Conservation (phyloP, 345 rosid species). For the Linum tenue region DNA sequence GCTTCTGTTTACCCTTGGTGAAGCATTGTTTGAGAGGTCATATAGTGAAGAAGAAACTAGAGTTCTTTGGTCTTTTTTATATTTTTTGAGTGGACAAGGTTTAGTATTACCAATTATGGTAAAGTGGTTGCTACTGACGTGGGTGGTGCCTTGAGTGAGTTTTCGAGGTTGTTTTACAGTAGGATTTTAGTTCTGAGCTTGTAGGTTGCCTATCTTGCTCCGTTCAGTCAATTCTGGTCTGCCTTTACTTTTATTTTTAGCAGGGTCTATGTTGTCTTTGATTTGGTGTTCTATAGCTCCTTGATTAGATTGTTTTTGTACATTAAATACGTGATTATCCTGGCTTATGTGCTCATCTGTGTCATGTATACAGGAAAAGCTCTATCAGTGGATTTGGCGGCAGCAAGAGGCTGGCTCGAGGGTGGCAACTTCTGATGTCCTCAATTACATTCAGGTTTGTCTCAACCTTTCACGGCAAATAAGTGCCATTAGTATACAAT, state of each 20-base stretch:
- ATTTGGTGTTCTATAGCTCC: background rate
- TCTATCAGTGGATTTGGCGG: conserved; percentile 78
- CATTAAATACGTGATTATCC: background rate
- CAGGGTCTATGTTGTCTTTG: background rate
- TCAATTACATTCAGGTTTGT: conserved; percentile 63
- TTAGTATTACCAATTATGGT: too few species aligned
- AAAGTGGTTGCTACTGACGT: too few species aligned
- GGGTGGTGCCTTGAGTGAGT: background rate
- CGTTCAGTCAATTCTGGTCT: too few species aligned
- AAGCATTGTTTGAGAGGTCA: too few species aligned
- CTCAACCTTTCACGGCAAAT: background rate
- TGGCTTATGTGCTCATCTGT: background rate
- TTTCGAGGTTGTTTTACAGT: background rate
- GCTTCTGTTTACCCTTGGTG: too few species aligned
- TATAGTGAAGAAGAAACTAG: too few species aligned
- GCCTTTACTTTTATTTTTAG: too few species aligned
- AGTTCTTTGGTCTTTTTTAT: too few species aligned
- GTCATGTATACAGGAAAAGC: conserved; percentile 57
- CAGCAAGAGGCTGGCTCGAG: conserved; percentile 82
- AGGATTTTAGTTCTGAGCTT: background rate
- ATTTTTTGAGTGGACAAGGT: too few species aligned
- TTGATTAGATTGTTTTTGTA: background rate
- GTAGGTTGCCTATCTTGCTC: background rate
- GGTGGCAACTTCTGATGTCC: conserved; percentile 52
- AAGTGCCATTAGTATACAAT: too few species aligned